A percentile compares a stretch with the other conserved stretches of the same genome.
Conservation (phyloP, 2,329 filamentous ascomycete species). For the Aspergillus fijiensis region DNA sequence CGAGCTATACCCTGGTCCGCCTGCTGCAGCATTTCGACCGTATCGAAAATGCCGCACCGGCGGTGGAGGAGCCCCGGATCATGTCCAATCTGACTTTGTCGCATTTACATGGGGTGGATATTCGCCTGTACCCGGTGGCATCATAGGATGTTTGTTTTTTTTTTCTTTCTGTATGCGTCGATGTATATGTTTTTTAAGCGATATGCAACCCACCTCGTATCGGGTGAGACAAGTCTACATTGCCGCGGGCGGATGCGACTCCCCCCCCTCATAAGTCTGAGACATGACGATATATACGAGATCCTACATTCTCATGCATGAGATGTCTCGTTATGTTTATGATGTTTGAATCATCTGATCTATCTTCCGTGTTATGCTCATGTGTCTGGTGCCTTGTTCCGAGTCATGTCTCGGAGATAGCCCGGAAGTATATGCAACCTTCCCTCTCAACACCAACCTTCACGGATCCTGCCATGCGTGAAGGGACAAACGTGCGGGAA, state of each 20-base stretch:
- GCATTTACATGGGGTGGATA: conserved; percentile 32
- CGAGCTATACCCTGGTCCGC: conserved; percentile 40
- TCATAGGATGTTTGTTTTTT: neutral
- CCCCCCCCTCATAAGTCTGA: neutral
- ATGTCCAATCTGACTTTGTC: conserved; percentile 33
- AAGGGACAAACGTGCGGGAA: neutral
- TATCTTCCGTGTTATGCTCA: neutral
- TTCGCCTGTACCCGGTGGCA: conserved; percentile 24
- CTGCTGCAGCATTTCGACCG: conserved; percentile 40
- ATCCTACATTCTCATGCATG: neutral
- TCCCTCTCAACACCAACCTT: neutral
- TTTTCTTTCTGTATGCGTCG: neutral
- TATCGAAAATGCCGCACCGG: conserved; percentile 36
- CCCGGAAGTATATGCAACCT: neutral
- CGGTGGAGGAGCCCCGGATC: conserved; percentile 30
- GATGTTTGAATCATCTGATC: neutral
- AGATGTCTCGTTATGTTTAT: neutral
- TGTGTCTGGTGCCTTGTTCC: neutral
- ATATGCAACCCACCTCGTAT: neutral
- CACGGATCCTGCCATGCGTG: neutral
- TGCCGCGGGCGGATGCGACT: neutral
- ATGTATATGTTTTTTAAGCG: neutral
- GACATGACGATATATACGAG: neutral
- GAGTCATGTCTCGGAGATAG: neutral
- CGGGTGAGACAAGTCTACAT: conserved; percentile 1